Percentiles rank a stretch among this genome's conserved stretches.
phyloP scores from a whole-genome alignment of 345 rosid genomes.

The Dipteronia sinensis region DNA sequence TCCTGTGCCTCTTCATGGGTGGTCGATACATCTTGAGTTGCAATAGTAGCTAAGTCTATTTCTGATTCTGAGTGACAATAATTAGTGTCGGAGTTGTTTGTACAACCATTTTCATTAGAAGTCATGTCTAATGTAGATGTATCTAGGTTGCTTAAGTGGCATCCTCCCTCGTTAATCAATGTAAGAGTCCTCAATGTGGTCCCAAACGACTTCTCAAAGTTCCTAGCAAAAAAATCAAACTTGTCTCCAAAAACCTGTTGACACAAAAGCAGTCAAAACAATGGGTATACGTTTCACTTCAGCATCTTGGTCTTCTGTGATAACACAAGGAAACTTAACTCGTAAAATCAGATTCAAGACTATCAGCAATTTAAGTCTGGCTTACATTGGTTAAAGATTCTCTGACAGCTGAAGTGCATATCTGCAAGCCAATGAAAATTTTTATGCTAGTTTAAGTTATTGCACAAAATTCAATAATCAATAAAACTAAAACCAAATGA shows the following conservation, averaged over 20 bases:
- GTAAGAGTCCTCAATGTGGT: slow-evolving; percentile 84
- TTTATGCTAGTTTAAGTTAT: not conserved
- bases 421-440: slow-evolving; percentile 49
- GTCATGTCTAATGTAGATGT: slow-evolving; percentile 26
- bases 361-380: slow-evolving; percentile 38
- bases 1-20: slow-evolving; percentile 27
- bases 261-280: slow-evolving; percentile 27
- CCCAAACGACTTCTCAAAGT: slow-evolving; percentile 82
- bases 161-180: slow-evolving; percentile 44
- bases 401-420: slow-evolving; percentile 78
- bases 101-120: slow-evolving; percentile 15
- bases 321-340: slow-evolving; percentile 36
- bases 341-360: slow-evolving; percentile 39
- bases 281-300: slow-evolving; percentile 20
- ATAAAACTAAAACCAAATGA: not conserved
- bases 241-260: slow-evolving; percentile 80
- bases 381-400: slow-evolving; percentile 95
- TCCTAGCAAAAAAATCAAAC: slow-evolving; percentile 57
- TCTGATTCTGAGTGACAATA: slow-evolving; percentile 42
- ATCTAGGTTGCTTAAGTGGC: slow-evolving; percentile 25
- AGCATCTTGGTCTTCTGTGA: slow-evolving; percentile 22
- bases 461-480: not conserved
- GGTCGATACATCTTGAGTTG: slow-evolving; percentile 28
- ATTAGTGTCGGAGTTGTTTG: slow-evolving; percentile 23
- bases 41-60: slow-evolving; percentile 28